These are phyloP conservation scores for Escovopsis weberi DNA, from an alignment of 2,329 filamentous ascomycete genomes.

Conservation along the genomic window DNA sequence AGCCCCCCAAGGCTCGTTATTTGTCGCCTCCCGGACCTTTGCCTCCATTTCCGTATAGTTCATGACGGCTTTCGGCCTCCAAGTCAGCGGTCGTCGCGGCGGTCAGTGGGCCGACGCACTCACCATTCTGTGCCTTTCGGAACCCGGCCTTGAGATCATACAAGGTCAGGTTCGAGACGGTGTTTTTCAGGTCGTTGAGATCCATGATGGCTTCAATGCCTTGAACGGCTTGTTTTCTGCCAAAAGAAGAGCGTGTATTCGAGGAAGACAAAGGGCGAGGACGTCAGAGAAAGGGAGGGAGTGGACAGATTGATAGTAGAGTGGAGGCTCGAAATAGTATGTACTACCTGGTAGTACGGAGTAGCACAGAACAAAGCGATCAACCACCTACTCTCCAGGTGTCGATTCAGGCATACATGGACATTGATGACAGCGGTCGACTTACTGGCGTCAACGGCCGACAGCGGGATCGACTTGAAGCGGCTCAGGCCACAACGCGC, in stretches of 20 bases:
- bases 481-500: no score
- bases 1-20: constrained; percentile 95
- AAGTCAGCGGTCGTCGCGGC: constrained; percentile 14
- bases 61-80: constrained; percentile 61
- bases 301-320: no score
- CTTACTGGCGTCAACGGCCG: no score
- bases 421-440: no score
- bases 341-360: no score
- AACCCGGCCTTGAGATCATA: constrained; percentile 94
- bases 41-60: constrained; percentile 93
- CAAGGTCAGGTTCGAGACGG: constrained; percentile 80
- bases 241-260: background rate
- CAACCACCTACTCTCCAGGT: no score
- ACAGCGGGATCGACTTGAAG: no score
- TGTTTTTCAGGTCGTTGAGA: constrained; percentile 68
- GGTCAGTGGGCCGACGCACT: constrained; percentile 4
- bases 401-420: no score
- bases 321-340: no score
- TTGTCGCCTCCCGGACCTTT: constrained; percentile 89
- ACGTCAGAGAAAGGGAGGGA: no score
- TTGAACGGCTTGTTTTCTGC: no score
- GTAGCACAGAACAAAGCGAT: no score
- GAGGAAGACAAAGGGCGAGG: background rate
- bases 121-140: constrained; percentile 94
- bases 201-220: constrained; percentile 47